These are phyloP conservation scores for Auricularia heimuer DNA, from an alignment of 768 basidiomycete genomes.

Conservation along the genomic window DNA sequence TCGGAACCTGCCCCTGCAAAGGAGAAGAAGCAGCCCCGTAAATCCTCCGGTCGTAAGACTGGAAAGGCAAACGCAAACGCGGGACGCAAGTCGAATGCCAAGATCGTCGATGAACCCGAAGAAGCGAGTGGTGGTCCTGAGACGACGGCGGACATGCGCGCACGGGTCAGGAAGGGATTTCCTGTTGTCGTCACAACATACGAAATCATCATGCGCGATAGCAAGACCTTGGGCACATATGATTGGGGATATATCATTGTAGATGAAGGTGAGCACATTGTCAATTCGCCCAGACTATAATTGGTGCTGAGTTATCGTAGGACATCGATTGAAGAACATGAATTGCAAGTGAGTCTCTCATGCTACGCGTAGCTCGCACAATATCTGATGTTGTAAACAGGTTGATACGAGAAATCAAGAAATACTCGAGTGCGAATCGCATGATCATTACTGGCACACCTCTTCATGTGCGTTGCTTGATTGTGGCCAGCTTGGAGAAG, in stretches of 20 bases:
- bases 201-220: conserved; percentile 85
- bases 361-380: conserved; percentile 7
- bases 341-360: conserved; percentile 46
- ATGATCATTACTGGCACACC: conserved; percentile 97
- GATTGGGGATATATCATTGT: conserved; percentile 91
- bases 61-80: conserved; percentile 22
- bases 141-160: not conserved
- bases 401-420: conserved; percentile 83
- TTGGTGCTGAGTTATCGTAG: conserved; percentile 14
- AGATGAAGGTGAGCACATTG: conserved; percentile 46
- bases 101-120: not conserved
- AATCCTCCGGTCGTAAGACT: conserved; percentile 14
- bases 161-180: conserved; percentile 8
- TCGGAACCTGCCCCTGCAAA: conserved; percentile 3
- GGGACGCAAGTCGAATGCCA: conserved; percentile 58
- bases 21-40: conserved; percentile 2
- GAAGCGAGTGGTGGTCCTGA: not conserved
- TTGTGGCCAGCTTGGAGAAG: not conserved
- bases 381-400: conserved; percentile 13
- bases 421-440: conserved; percentile 71
- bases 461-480: conserved; percentile 55
- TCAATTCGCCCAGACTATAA: not conserved
- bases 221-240: conserved; percentile 51
- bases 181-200: conserved; percentile 64
- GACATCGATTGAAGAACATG: conserved; percentile 91